Evolutionary conservation across 495 filamentous ascomycete genomes (phyloP), one percentile per base, ranked within the genome.

Genomic region (Penicillium coffeae): DNA sequence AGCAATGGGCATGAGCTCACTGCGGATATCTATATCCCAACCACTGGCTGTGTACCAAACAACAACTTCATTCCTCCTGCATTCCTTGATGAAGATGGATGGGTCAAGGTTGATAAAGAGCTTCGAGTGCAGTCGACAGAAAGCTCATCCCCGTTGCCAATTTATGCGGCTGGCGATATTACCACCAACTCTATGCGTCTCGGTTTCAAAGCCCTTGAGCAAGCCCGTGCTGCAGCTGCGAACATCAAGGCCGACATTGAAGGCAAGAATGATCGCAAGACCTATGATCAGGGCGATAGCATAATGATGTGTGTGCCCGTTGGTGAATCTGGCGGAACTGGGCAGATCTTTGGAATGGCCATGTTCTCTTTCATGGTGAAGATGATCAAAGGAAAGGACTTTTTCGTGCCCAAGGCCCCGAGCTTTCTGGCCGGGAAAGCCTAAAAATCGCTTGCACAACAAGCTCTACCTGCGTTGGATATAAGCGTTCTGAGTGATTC

Each of bases 1-100:
- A 53, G 73, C 42, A 70, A 63, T 21, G 77, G 73, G 0, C 57
- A 68, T 20, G 63, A 54, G 6, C 39, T 79, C 18, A 41, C 49
- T 1, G 76, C 78, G 0, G 83, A 86, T 56, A 43, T 85, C 14
- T 85, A 84, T 65, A 75, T 88, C 42, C 76, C 85, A 3, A 82
- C 81, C 2, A 79, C 73, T 43, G 84, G 84, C 16, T 68, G 76
- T 9, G 36, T 72, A 0, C 80, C 84, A 36, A 88, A 88, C 69
- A 79, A 76, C 38, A 69, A 69, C 14, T 88, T 78, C 64, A 56
- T 88, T 15, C 70, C 79, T 3, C 55, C 61, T 8, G 50, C 67
- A 19, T 62, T 80, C 38, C 71, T 86, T 3, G 73, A 77, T 30
- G 46, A 61, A 8, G 51, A 62, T 20, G 78, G 75, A 25, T 82